Evolutionary conservation across 495 filamentous ascomycete genomes (phyloP).

Genomic region (Penicilliopsis zonata): DNA sequence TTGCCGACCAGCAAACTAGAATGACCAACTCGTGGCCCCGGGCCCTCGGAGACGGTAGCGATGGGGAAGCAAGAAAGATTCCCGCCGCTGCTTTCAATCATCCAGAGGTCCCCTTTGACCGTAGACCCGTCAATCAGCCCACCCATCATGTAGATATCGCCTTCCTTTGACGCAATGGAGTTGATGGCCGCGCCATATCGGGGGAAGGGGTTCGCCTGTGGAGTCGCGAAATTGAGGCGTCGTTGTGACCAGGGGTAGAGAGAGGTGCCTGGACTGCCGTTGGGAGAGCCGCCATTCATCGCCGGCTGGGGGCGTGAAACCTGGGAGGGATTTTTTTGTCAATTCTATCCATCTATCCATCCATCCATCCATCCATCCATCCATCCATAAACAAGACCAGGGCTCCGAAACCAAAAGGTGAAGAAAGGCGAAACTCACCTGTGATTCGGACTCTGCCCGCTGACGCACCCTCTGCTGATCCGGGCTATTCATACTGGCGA

Average conservation of each 20-base stretch:
- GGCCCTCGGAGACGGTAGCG: constrained; percentile 82
- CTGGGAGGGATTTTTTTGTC: no score
- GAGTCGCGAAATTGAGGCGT: constrained; percentile 70
- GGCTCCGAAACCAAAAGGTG: background rate
- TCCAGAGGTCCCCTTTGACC: constrained; percentile 95
- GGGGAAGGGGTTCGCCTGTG: constrained; percentile 81
- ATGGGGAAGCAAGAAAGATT: constrained; percentile 86
- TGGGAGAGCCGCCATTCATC: constrained; percentile 24
- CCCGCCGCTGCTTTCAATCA: constrained; percentile 79
- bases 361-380: no score
- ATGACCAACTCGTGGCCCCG: constrained; percentile 92
- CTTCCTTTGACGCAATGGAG: constrained; percentile 83
- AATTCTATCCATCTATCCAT: no score
- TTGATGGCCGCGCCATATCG: constrained; percentile 97
- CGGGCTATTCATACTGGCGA: constrained; percentile 36
- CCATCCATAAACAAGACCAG: no score
- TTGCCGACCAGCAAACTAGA: constrained; percentile 91
- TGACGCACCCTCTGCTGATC: constrained; percentile 40
- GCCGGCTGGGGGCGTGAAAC: constrained; percentile 20
- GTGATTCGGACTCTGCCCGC: constrained; percentile 37
- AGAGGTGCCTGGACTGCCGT: constrained; percentile 36
- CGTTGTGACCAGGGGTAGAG: constrained; percentile 96
- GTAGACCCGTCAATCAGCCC: constrained; percentile 87
- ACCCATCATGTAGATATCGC: constrained; percentile 96
- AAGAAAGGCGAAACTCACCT: constrained; percentile 23